Base-by-base conservation (phyloP, 306 rosid species). In the Pyrus bretschneideri region DNA sequence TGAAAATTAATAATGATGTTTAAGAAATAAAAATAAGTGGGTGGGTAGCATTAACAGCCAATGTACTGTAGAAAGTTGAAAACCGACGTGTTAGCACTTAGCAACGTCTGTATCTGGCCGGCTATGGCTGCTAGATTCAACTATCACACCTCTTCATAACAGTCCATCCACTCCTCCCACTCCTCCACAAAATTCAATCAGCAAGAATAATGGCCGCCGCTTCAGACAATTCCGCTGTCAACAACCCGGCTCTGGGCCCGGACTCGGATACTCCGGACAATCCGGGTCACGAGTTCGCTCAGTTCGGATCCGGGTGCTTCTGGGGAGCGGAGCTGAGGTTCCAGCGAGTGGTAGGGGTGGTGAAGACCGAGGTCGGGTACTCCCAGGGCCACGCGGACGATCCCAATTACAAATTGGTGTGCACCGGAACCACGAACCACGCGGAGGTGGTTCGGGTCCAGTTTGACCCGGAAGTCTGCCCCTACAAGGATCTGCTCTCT, bases 281-380 rank as follows among this genome's bases (percentile, higher is more conserved):
- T 45, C 88, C 91, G 54, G 72, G 73, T 46, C 85, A 86, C 80
- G 90, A 86, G 86, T 85, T 91, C 1, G 98, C 91, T 11, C 83
- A 94, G 75, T 94, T 94, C 71, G 97, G 88, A 75, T 89, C 90
- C 6, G 98, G 98, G 49, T 90, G 98, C 59, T 94, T 94, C 89
- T 94, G 98, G 95, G 88, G 97, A 1, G 96, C 83, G 23, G 96
- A 94, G 83, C 81, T 89, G 30, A 82, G 95, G 27, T 89, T 89
- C 78, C 96, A 94, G 86, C 86, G 96, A 44, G 77, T 92, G 14
- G 42, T 0, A 0, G 98, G 98, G 0, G 97, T 92, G 49, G 87
- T 86, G 65, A 94, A 81, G 67, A 94, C 93, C 27, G 96, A 94
- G 62, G 97, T 92, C 21, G 98, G 98, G 1, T 94, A 94, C 70